Base-by-base conservation (phyloP, 108 stramenopile genomes). In the Schizochytrium sp. region DNA sequence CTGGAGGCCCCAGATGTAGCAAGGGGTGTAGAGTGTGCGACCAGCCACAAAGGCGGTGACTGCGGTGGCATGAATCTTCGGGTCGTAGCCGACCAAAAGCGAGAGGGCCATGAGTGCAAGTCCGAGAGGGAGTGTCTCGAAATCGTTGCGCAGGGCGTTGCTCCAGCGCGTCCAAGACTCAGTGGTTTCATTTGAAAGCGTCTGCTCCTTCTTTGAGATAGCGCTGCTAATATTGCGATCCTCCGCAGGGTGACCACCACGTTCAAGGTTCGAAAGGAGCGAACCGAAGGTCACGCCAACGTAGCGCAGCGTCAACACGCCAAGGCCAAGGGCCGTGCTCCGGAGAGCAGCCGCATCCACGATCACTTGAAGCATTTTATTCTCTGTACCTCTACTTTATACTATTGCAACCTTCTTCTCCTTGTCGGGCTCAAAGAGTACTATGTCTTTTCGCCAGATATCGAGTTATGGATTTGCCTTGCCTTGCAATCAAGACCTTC, bases 121-220 rank as follows among this genome's bases (percentile, higher is more conserved):
- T 38, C 64, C 64, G 2, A 69, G 64, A 0, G 64, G 64, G 12
- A 69, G 64, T 38, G 10, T 69, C 64, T 69, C 64, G 28, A 69
- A 69, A 15, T 69, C 64, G 64, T 69, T 69, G 64, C 64, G 64
- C 19, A 69, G 64, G 64, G 28, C 64, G 2, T 69, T 69, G 42
- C 44, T 38, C 64, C 64, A 69, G 1, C 64, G 64, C 12, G 10
- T 7, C 2, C 44, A 69, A 8, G 42, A 44, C 12, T 69, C 64
- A 38, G 64, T 44, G 64, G 64, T 69, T 38, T 44, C 64, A 8
- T 12, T 44, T 7, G 12, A 28, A 7, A 69, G 7, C 42, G 12
- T 69, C 64, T 69, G 64, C 64, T 7, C 19, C 64, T 12, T 28
- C 42, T 38, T 15, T 38, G 64, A 28, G 42, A 69, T 12, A 8